Percentiles rank a stretch among this genome's conserved stretches.
Conservation (phyloP, 495 filamentous ascomycete genomes). For the Poronia punctata region DNA sequence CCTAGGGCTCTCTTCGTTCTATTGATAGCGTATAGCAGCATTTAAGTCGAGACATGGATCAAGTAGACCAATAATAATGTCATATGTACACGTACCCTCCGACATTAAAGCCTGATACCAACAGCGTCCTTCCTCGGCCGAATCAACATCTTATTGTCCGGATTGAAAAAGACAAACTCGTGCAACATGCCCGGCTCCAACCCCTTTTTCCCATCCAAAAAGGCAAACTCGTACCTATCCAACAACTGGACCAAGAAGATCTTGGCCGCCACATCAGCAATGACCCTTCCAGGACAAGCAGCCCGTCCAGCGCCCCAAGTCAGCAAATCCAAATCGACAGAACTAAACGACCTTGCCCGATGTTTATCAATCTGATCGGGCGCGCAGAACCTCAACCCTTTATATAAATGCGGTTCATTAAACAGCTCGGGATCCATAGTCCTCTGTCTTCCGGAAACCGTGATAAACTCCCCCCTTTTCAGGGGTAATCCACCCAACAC, state of each 20-base stretch:
- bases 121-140: no score
- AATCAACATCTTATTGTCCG: neutral
- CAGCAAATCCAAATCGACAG: neutral
- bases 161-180: neutral
- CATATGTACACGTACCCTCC: no score
- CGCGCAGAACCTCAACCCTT: no score
- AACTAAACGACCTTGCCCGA: neutral
- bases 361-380: neutral
- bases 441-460: neutral
- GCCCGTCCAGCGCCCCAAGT: constrained; percentile 8
- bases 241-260: constrained; percentile 1
- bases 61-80: no score
- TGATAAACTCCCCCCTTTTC: no score
- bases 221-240: constrained; percentile 5
- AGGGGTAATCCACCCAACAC: no score
- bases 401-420: neutral
- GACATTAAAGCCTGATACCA: no score
- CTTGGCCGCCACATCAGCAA: constrained; percentile 1
- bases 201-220: neutral
- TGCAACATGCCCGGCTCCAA: neutral
- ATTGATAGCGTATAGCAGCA: no score
- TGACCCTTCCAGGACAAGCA: constrained; percentile 2
- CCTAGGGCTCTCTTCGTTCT: no score
- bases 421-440: neutral
- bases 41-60: no score